Conservation (phyloP, 495 filamentous ascomycete species). For the Aspergillus baeticus region DNA sequence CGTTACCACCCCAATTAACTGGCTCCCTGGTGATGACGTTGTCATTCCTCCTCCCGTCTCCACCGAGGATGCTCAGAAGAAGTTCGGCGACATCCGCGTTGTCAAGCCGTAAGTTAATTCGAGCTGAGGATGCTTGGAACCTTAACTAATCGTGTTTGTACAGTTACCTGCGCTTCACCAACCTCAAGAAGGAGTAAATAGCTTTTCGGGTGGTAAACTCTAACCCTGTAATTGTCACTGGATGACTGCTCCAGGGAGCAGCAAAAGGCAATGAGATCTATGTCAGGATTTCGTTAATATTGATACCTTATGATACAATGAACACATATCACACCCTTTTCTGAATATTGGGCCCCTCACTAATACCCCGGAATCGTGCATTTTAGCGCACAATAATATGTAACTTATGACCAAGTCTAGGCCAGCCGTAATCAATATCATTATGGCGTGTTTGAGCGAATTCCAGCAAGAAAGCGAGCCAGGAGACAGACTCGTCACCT, state of each 20-base stretch:
- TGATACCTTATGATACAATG: constrained; percentile 21
- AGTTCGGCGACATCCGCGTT: constrained; percentile 87
- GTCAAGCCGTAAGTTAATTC: constrained; percentile 79
- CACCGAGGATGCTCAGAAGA: constrained; percentile 80
- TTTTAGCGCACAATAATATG: neutral
- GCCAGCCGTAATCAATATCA: neutral
- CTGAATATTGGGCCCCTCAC: neutral
- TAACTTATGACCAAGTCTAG: neutral
- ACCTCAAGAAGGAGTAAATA: constrained; percentile 37
- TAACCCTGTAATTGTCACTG: constrained; percentile 12
- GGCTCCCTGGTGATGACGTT: constrained; percentile 87
- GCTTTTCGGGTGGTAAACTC: constrained; percentile 2
- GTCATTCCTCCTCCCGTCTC: constrained; percentile 90
- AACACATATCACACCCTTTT: neutral
- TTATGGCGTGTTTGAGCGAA: constrained; percentile 2
- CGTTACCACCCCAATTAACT: constrained; percentile 91
- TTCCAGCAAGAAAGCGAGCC: neutral
- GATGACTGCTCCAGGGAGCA: constrained; percentile 5
- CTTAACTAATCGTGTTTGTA: constrained; percentile 9
- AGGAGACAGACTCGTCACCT: constrained; percentile 6
- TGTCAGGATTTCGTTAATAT: constrained; percentile 15
- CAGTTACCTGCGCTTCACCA: constrained; percentile 50
- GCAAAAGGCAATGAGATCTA: constrained; percentile 17
- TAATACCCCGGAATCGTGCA: neutral
- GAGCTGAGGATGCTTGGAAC: neutral